Evolutionary conservation across 257 asterid species (phyloP).

Genomic region (Solanum lycopersicoides): DNA sequence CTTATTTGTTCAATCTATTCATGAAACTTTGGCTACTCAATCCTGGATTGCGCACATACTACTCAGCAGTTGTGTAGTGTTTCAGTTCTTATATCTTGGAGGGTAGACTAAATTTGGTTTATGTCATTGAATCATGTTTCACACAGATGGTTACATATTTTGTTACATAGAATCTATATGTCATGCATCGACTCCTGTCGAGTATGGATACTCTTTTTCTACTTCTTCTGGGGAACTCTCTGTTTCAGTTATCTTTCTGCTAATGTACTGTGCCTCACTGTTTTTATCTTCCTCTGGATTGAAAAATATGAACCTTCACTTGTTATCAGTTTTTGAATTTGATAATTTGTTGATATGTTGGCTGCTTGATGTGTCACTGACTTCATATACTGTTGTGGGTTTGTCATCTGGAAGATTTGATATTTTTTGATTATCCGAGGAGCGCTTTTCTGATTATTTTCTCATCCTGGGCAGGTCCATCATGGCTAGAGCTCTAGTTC

Average conservation of each 20-base stretch:
- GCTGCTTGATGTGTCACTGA: not conserved
- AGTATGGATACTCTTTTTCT: not conserved
- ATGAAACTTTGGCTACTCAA: not conserved
- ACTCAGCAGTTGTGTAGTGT: not conserved
- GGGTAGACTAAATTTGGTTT: not conserved
- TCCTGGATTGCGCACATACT: not conserved
- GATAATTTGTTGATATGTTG: not conserved
- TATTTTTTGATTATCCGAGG: not conserved
- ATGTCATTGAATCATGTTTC: not conserved
- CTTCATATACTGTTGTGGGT: not conserved
- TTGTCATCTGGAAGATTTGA: not conserved
- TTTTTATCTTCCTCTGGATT: not conserved
- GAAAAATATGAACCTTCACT: not conserved
- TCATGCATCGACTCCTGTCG: not conserved
- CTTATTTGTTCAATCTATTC: not conserved
- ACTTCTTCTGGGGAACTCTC: not conserved
- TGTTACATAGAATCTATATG: not conserved
- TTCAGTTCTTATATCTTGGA: not conserved
- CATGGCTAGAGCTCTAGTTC: slow-evolving; percentile 74
- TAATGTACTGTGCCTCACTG: not conserved
- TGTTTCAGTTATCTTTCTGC: not conserved
- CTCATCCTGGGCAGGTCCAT: slow-evolving; percentile 24
- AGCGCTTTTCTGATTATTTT: not conserved
- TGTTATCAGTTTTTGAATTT: not conserved
- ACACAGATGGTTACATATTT: not conserved